Evolutionary conservation across 2,329 filamentous ascomycete genomes (phyloP).

Genomic region (Neofusicoccum parvum): DNA sequence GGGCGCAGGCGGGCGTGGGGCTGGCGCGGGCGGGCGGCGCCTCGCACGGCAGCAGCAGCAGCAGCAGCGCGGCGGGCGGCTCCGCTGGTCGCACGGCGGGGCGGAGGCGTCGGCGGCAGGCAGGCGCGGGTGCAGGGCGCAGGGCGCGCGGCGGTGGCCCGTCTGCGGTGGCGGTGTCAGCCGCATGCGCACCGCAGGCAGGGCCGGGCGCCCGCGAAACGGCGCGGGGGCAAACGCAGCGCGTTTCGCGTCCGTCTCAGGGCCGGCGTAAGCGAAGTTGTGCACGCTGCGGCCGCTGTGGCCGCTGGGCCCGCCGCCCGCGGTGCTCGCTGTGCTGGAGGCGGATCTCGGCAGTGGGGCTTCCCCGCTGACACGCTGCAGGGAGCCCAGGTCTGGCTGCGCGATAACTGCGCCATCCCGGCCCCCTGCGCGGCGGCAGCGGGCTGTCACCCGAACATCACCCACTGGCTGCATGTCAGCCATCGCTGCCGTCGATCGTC

Average conservation of each 20-base stretch:
- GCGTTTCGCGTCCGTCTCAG: conserved; percentile 19
- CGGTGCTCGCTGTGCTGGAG: not conserved
- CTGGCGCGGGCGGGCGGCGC: not conserved
- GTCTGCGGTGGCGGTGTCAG: too few relatives aligned
- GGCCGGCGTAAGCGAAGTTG: conserved; percentile 15
- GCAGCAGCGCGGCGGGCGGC: not conserved
- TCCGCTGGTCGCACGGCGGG: not conserved
- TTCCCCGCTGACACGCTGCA: conserved; percentile 16
- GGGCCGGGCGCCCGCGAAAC: too few relatives aligned
- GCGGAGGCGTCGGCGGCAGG: not conserved
- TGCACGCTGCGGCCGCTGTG: conserved; percentile 17
- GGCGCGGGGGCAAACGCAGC: not conserved
- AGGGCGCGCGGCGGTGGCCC: not conserved
- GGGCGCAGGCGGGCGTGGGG: too few relatives aligned
- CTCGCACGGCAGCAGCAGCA: too few relatives aligned
- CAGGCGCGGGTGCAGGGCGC: not conserved
- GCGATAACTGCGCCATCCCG: not conserved
- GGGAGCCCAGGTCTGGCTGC: not conserved
- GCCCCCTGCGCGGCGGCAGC: conserved; percentile 13
- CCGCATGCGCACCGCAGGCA: too few relatives aligned
- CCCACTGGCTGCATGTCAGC: conserved; percentile 15
- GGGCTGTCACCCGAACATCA: conserved; percentile 13
- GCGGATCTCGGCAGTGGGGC: conserved; percentile 21
- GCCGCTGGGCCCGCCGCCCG: too few relatives aligned
- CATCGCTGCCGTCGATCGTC: conserved; percentile 13